Evolutionary conservation across 2,329 filamentous ascomycete genomes (phyloP), one percentile per base, ranked within the genome.

Genomic region (Pseudogymnoascus sp.): DNA sequence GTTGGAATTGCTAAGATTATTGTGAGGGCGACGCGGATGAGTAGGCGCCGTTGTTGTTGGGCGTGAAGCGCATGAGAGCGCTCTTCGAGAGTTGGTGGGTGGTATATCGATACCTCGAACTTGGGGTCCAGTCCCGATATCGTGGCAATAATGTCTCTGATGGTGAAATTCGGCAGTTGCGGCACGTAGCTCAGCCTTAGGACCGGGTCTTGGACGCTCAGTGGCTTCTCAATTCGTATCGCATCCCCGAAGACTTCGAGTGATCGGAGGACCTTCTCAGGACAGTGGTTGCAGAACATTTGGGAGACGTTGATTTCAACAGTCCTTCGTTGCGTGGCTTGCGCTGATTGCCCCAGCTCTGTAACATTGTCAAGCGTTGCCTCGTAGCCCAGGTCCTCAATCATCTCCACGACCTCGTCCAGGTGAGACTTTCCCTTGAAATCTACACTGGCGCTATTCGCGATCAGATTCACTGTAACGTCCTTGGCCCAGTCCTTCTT

Each of bases 51-150:
- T 68, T 87, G 84, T 68, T 96, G 90, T 62, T 82, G 82, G 18
- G 79, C 79, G 63, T 89, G 87, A 70, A 96, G 90, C 38, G 79
- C 77, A 65, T 83, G 84, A 2, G 91, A 90, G 8, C 89, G 84
- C 69, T 96, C 90, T 73, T 96, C 92, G 4, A 96, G 81, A 0
- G 87, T 92, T 0, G 89, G 89, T 0, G 90, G 87, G 65, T 93
- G 90, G 70, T 91, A 87, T 11, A 97, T 82, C 1, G 82, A 85
- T 1, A 87, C 83, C 25, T 76, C 77, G 64, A 96, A 88, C 0
- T 79, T 81, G 1, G 81, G 75, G 67, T 96, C 88, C 5, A 83
- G 79, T 4, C 80, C 79, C 60, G 84, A 79, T 58, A 97, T 88
- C 1, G 83, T 80, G 11, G 78, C 75, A 11, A 95, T 76, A 41